Conservation (phyloP, 176 grass and related monocot species). For the Musa acuminata region DNA sequence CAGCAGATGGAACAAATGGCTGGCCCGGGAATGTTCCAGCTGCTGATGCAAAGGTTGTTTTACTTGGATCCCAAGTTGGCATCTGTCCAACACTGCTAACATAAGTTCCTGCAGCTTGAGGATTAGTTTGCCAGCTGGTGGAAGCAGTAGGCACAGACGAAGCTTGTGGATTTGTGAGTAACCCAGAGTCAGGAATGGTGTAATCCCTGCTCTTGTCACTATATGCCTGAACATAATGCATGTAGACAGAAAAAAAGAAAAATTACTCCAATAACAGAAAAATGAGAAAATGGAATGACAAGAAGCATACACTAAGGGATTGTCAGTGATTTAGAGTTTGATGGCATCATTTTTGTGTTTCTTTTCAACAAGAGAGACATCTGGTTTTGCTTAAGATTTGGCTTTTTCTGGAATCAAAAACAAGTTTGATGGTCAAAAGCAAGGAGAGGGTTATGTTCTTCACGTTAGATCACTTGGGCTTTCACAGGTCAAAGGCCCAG, state of each 20-base stretch:
- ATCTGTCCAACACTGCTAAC: conserved; percentile 25
- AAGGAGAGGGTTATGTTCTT: too few relatives aligned
- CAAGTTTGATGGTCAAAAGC: too few relatives aligned
- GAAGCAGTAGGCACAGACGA: conserved; percentile 29
- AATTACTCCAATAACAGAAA: neutral
- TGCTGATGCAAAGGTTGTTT: conserved; percentile 26
- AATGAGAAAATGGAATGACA: neutral
- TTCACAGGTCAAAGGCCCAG: too few relatives aligned
- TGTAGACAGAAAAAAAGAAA: neutral
- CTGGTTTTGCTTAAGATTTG: too few relatives aligned
- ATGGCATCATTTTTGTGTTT: too few relatives aligned
- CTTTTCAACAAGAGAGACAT: too few relatives aligned
- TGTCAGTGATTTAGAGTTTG: too few relatives aligned
- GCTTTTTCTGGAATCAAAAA: too few relatives aligned
- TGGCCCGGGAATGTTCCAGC: conserved; percentile 48
- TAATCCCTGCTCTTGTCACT: conserved; percentile 97
- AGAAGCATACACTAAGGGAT: neutral
- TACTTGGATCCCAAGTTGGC: conserved; percentile 40
- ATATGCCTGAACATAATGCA: conserved; percentile 45
- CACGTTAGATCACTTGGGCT: too few relatives aligned
- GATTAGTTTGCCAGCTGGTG: conserved; percentile 49
- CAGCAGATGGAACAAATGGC: conserved; percentile 30
- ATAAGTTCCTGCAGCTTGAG: conserved; percentile 31
- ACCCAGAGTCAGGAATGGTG: conserved; percentile 46
- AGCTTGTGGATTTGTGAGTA: conserved; percentile 31